Percentiles rank a stretch among this genome's conserved stretches.
Evolutionary conservation across 2,329 filamentous ascomycete species (phyloP).

Genomic region (Apiospora hydei): DNA sequence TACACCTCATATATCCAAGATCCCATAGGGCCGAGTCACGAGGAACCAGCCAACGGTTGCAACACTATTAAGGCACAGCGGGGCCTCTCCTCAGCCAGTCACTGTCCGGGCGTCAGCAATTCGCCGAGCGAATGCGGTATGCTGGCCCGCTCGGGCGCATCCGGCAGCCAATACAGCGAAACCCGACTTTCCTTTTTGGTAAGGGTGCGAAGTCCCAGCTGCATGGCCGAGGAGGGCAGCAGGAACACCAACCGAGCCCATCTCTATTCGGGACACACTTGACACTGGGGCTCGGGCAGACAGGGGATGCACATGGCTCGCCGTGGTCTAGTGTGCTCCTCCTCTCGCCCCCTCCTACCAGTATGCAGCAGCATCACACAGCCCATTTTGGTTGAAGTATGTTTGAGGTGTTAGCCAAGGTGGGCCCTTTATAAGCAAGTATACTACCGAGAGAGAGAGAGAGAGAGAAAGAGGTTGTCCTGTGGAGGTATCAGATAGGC

Average conservation of each 20-base stretch:
- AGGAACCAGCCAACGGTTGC: neutral
- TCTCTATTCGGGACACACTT: neutral
- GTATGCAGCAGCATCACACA: neutral
- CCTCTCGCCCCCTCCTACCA: neutral
- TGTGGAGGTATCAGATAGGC: neutral
- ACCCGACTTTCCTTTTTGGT: constrained; percentile 3
- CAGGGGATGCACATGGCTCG: constrained; percentile 1
- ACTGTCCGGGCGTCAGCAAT: neutral
- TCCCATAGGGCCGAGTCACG: neutral
- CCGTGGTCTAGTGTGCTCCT: neutral
- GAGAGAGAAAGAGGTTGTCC: neutral
- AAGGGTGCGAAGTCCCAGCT: neutral
- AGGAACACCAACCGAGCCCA: neutral
- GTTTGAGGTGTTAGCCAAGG: neutral
- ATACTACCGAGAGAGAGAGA: neutral
- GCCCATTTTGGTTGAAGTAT: neutral
- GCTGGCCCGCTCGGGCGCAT: neutral
- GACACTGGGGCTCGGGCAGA: neutral
- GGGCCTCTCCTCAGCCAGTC: neutral
- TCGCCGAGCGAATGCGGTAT: constrained; percentile 5
- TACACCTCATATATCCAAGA: neutral
- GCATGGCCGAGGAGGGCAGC: neutral
- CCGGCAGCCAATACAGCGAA: neutral
- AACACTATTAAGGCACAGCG: neutral
- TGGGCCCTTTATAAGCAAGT: constrained; percentile 2